A percentile compares a stretch with the other conserved stretches of the same genome.
Conservation (phyloP, 345 rosid species). For the Citrus glauca region DNA sequence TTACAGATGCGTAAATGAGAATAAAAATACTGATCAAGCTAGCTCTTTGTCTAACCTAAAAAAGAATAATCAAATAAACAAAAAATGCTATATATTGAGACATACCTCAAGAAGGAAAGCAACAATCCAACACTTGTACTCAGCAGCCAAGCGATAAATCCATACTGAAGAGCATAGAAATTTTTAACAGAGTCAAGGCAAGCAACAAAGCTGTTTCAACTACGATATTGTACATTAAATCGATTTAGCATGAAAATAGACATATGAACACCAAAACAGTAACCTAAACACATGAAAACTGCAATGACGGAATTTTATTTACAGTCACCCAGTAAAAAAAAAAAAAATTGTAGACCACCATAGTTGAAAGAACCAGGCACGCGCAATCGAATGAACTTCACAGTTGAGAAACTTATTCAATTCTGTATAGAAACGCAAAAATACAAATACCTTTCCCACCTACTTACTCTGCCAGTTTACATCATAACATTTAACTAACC, state of each 20-base stretch:
- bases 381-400: neutral
- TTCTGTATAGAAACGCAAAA: neutral
- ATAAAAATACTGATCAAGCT: neutral
- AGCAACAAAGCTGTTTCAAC: constrained; percentile 8
- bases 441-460: neutral
- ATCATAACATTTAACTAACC: neutral
- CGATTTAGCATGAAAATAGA: neutral
- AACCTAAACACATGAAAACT: neutral
- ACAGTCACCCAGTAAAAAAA: no score
- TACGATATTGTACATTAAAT: neutral
- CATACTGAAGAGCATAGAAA: constrained; percentile 52
- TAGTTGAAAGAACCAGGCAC: neutral
- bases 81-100: neutral
- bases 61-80: neutral
- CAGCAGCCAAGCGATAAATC: constrained; percentile 93
- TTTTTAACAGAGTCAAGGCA: constrained; percentile 1
- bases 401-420: neutral
- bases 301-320: neutral
- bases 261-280: neutral
- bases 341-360: neutral
- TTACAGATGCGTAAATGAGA: neutral
- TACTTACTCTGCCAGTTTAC: neutral
- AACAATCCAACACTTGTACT: constrained; percentile 91
- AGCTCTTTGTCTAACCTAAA: neutral
- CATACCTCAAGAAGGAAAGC: constrained; percentile 97